phyloP scores from a whole-genome alignment of 1,284 basidiomycete genomes.

The Sporisorium reilianum region DNA sequence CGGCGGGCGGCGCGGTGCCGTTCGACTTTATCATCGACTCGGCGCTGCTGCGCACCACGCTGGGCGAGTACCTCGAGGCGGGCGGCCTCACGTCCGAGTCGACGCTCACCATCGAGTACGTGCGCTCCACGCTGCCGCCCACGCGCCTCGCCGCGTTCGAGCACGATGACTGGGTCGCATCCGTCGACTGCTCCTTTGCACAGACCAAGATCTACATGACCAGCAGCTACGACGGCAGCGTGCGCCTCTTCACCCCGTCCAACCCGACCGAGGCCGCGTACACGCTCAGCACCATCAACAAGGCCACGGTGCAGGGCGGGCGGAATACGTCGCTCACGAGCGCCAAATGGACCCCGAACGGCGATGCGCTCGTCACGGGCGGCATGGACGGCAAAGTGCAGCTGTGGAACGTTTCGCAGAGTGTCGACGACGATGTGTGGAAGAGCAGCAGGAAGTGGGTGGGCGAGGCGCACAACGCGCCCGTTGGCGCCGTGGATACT shows the following conservation, averaged over 20 bases:
- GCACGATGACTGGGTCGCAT: conserved; percentile 94
- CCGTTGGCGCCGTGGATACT: conserved; percentile 46
- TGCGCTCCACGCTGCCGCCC: conserved; percentile 90
- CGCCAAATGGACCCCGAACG: conserved; percentile 74
- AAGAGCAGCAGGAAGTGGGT: conserved; percentile 26
- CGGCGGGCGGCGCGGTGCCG: conserved; percentile 75
- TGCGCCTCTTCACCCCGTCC: conserved; percentile 58
- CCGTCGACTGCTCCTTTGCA: conserved; percentile 73
- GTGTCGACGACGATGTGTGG: conserved; percentile 25
- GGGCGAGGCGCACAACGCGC: conserved; percentile 50
- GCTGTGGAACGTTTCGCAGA: conserved; percentile 50
- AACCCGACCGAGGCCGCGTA: conserved; percentile 42
- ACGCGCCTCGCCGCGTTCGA: conserved; percentile 82
- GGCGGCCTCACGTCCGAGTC: conserved; percentile 80
- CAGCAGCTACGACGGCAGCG: conserved; percentile 67
- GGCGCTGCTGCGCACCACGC: conserved; percentile 80
- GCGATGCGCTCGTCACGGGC: conserved; percentile 75
- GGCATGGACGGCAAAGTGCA: conserved; percentile 81
- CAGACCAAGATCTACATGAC: conserved; percentile 65
- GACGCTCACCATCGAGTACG: conserved; percentile 92
- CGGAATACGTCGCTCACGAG: conserved; percentile 76
- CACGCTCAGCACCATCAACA: conserved; percentile 57
- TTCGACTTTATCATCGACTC: conserved; percentile 89
- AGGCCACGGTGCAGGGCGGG: conserved; percentile 30
- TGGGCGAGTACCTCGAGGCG: conserved; percentile 83